Conservation (phyloP, 345 rosid genomes). For the Populus tremula region DNA sequence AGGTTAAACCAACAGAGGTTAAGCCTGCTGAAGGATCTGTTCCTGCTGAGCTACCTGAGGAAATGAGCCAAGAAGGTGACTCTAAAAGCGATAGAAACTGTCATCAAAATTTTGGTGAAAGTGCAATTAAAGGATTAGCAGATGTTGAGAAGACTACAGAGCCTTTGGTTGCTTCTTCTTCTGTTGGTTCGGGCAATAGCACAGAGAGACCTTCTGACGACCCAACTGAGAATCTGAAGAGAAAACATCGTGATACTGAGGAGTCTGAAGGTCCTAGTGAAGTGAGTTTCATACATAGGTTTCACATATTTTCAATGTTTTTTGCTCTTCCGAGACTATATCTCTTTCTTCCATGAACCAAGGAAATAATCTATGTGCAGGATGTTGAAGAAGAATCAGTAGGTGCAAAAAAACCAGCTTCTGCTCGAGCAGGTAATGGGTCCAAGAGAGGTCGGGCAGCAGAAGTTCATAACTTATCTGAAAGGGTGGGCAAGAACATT, state of each 20-base stretch:
- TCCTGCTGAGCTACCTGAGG: slow-evolving; percentile 36
- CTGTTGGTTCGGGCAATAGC: slow-evolving; percentile 76
- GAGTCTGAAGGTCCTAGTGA: slow-evolving; percentile 70
- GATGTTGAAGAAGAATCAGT: slow-evolving; percentile 70
- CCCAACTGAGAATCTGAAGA: slow-evolving; percentile 48
- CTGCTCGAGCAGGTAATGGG: slow-evolving; percentile 44
- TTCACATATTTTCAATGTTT: background rate
- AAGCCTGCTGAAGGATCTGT: slow-evolving; percentile 34
- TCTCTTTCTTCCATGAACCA: slow-evolving; percentile 1
- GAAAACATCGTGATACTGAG: slow-evolving; percentile 54
- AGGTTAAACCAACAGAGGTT: slow-evolving; percentile 31
- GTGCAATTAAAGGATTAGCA: slow-evolving; percentile 34
- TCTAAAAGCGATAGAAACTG: slow-evolving; percentile 22
- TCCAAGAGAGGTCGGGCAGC: slow-evolving; percentile 89
- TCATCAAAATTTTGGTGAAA: slow-evolving; percentile 27
- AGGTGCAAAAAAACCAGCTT: slow-evolving; percentile 40
- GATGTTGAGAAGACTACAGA: slow-evolving; percentile 52
- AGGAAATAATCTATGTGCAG: slow-evolving; percentile 33
- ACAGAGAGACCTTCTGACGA: slow-evolving; percentile 55
- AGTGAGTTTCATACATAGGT: slow-evolving; percentile 37
- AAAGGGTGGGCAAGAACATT: slow-evolving; percentile 65
- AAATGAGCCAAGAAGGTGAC: slow-evolving; percentile 30
- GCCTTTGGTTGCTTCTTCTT: slow-evolving; percentile 57
- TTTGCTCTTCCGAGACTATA: background rate
- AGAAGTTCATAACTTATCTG: slow-evolving; percentile 92